phyloP scores from a whole-genome alignment of 495 filamentous ascomycete species.

The Aspergillus incahuasiensis region DNA sequence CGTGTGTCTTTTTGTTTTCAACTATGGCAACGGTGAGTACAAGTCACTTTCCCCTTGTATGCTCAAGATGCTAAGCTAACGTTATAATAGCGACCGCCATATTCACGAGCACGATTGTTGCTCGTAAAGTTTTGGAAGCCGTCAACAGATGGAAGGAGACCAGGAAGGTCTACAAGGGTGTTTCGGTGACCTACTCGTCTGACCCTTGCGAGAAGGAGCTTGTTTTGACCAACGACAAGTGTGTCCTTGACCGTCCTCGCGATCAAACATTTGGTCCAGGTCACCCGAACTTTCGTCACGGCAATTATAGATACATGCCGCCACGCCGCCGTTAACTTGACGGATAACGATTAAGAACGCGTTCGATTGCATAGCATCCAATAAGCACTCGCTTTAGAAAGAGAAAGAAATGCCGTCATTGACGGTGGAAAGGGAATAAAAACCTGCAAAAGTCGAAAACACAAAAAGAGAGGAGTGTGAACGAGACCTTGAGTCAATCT shows the following conservation, averaged over 20 bases:
- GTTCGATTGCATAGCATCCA: not conserved
- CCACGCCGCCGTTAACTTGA: not conserved
- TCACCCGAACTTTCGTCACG: not conserved
- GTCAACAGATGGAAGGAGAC: constrained; percentile 24
- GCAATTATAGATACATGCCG: not conserved
- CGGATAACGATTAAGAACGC: not conserved
- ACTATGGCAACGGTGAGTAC: constrained; percentile 36
- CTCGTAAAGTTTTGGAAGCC: constrained; percentile 28
- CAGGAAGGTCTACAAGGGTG: constrained; percentile 24
- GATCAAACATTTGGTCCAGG: not conserved
- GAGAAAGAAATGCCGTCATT: not conserved
- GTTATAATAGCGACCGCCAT: constrained; percentile 27
- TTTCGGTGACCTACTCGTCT: constrained; percentile 31
- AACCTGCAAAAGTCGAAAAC: not conserved
- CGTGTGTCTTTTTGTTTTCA: constrained; percentile 33
- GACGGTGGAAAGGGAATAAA: not conserved
- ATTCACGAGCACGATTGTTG: constrained; percentile 30
- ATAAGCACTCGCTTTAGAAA: not conserved
- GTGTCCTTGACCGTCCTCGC: not conserved
- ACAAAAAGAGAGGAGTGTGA: not conserved
- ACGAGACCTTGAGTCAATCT: not conserved
- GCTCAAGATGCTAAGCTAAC: not conserved
- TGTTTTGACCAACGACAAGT: constrained; percentile 16
- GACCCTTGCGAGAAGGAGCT: constrained; percentile 36
- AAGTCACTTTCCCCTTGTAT: not conserved